Evolutionary conservation across 345 rosid genomes (phyloP).

Genomic region (Lagerstroemia speciosa): DNA sequence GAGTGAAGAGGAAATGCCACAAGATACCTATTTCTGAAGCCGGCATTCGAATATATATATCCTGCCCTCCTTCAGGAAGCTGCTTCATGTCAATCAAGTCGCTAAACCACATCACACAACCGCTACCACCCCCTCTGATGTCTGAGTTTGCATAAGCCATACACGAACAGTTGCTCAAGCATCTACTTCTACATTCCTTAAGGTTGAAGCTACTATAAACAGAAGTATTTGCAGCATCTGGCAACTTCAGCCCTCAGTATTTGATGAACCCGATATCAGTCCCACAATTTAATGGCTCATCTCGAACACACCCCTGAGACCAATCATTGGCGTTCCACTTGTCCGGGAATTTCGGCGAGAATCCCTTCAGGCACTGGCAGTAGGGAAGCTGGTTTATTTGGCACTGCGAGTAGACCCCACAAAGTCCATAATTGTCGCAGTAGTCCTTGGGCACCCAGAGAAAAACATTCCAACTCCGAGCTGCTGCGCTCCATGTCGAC

Average conservation of each 20-base stretch:
- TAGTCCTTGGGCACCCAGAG: slow-evolving; percentile 18
- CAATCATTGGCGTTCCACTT: slow-evolving; percentile 30
- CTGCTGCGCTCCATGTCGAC: slow-evolving; percentile 4
- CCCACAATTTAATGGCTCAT: slow-evolving; percentile 20
- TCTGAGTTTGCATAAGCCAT: slow-evolving; percentile 6
- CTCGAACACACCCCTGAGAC: slow-evolving; percentile 34
- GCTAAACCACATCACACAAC: slow-evolving; percentile 29
- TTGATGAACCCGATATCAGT: background rate
- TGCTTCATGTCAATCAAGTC: slow-evolving; percentile 31
- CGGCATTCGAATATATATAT: slow-evolving; percentile 32
- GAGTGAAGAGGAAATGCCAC: too few relatives aligned
- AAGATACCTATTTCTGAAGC: slow-evolving; percentile 28
- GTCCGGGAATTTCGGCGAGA: slow-evolving; percentile 19
- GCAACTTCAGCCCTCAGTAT: too few relatives aligned
- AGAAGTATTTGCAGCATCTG: too few relatives aligned
- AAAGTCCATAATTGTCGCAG: slow-evolving; percentile 21
- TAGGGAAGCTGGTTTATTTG: background rate
- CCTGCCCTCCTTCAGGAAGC: slow-evolving; percentile 43
- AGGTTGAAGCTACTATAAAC: slow-evolving; percentile 11
- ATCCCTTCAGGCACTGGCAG: slow-evolving; percentile 12
- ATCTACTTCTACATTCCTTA: slow-evolving; percentile 22
- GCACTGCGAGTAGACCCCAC: slow-evolving; percentile 23
- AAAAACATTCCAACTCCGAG: slow-evolving; percentile 9
- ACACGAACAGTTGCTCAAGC: slow-evolving; percentile 29
- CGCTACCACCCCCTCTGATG: too few relatives aligned